Evolutionary conservation across 2,329 filamentous ascomycete genomes (phyloP).

Genomic region (Fusarium nygamai): DNA sequence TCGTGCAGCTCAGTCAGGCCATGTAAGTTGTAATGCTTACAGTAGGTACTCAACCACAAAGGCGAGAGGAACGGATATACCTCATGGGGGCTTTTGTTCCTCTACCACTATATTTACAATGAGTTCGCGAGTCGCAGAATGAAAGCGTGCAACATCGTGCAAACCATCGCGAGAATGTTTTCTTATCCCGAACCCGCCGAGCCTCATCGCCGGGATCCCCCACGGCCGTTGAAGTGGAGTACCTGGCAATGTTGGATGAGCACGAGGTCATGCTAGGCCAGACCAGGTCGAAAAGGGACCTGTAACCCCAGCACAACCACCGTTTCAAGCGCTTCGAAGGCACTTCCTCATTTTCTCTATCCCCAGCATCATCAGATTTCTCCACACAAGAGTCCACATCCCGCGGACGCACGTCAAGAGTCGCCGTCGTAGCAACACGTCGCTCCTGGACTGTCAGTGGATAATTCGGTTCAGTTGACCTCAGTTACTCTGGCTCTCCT

Average conservation of each 20-base stretch:
- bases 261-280: conserved; percentile 18
- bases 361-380: conserved; percentile 37
- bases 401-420: conserved; percentile 38
- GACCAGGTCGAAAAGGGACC: conserved; percentile 19
- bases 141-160: conserved; percentile 9
- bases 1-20: conserved; percentile 15
- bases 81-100: conserved; percentile 27
- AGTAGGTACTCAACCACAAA: background rate
- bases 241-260: background rate
- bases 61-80: background rate
- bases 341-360: conserved; percentile 23
- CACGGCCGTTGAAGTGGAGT: conserved; percentile 22
- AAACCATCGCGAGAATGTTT: conserved; percentile 18
- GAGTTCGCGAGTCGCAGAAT: background rate
- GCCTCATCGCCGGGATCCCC: conserved; percentile 28
- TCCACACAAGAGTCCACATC: conserved; percentile 38
- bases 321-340: conserved; percentile 21
- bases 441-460: conserved; percentile 39
- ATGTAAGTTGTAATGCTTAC: conserved; percentile 22
- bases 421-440: conserved; percentile 42
- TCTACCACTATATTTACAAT: conserved; percentile 5
- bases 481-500: conserved; percentile 1
- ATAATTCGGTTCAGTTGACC: conserved; percentile 10
- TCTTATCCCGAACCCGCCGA: conserved; percentile 29
- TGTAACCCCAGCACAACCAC: conserved; percentile 37